phyloP scores from a whole-genome alignment of 768 basidiomycete species.

The Leccinum rimulosum region DNA sequence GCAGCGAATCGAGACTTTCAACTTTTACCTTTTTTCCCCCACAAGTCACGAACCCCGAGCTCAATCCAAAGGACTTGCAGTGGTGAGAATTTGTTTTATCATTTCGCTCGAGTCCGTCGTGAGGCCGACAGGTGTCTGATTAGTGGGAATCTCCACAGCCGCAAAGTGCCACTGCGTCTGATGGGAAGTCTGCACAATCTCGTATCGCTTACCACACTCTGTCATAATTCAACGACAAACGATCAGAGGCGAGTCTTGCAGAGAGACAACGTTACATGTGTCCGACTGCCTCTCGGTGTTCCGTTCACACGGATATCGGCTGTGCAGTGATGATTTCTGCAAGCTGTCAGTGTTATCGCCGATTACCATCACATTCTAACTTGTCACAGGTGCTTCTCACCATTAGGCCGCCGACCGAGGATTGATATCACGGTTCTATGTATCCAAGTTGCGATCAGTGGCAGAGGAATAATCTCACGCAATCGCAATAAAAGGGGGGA shows the following conservation, averaged over 20 bases:
- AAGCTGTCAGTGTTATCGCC: neutral
- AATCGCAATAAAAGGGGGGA: constrained; percentile 7
- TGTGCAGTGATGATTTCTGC: neutral
- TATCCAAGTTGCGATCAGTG: neutral
- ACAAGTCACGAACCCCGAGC: too few relatives aligned
- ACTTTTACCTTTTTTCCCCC: neutral
- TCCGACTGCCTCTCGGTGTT: neutral
- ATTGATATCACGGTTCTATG: neutral
- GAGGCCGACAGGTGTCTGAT: too few relatives aligned
- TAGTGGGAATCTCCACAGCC: too few relatives aligned
- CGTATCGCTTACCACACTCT: too few relatives aligned
- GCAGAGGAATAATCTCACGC: constrained; percentile 7
- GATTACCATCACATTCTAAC: neutral
- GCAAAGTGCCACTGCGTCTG: too few relatives aligned
- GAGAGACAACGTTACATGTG: too few relatives aligned
- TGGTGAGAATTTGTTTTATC: neutral
- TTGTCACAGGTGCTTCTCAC: neutral
- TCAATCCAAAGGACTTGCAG: too few relatives aligned
- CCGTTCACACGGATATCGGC: neutral
- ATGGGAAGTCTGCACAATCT: too few relatives aligned
- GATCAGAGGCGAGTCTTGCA: too few relatives aligned
- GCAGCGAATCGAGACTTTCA: neutral
- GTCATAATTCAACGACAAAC: too few relatives aligned
- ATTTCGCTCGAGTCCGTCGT: too few relatives aligned
- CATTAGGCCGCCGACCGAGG: neutral